These are phyloP conservation scores for Coemansia sp. DNA, from an alignment of 192 early-diverging fungal species.

Conservation along the genomic window DNA sequence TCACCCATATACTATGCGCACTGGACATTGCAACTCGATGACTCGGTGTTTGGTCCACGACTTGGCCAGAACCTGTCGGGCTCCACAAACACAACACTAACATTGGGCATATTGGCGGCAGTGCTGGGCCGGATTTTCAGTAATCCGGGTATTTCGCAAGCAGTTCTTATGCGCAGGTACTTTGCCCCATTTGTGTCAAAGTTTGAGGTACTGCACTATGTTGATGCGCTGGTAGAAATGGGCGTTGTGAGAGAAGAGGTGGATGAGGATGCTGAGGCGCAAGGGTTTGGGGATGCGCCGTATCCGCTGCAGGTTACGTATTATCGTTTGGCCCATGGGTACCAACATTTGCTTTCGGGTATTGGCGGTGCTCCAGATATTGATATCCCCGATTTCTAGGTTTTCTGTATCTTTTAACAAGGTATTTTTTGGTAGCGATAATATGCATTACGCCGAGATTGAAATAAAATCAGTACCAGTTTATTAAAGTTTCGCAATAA, in stretches of 20 bases:
- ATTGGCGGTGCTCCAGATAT: not conserved
- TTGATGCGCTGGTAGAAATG: conserved; percentile 22
- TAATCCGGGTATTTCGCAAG: conserved; percentile 37
- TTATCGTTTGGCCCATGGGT: conserved; percentile 19
- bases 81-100: conserved; percentile 18
- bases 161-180: conserved; percentile 29
- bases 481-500: too few relatives aligned
- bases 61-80: conserved; percentile 39
- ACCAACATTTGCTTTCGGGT: not conserved
- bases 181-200: conserved; percentile 36
- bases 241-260: conserved; percentile 18
- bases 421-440: too few relatives aligned
- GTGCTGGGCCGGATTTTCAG: conserved; percentile 27
- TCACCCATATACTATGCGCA: conserved; percentile 13
- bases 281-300: not conserved
- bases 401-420: too few relatives aligned
- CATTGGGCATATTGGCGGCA: conserved; percentile 18
- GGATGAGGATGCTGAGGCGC: not conserved
- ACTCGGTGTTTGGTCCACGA: conserved; percentile 18
- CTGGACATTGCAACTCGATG: conserved; percentile 19
- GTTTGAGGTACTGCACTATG: conserved; percentile 26
- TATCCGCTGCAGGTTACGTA: conserved; percentile 13
- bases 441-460: too few relatives aligned
- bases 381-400: too few relatives aligned
- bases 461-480: too few relatives aligned